Conservation (phyloP, 2,329 filamentous ascomycete species). For the Diaporthe velutina region DNA sequence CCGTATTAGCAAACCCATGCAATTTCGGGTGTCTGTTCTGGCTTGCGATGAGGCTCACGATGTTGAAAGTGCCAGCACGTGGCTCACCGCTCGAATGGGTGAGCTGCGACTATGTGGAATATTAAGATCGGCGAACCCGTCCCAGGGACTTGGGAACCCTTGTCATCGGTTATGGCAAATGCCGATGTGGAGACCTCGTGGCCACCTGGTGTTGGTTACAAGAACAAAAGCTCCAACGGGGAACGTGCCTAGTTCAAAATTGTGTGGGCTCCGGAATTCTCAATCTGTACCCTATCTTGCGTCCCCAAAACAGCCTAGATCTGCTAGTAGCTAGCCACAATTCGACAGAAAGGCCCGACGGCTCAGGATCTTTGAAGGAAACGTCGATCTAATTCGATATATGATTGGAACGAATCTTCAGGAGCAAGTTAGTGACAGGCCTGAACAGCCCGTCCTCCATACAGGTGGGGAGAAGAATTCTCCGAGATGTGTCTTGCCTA, state of each 20-base stretch:
- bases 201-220: background rate
- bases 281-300: conserved; percentile 7
- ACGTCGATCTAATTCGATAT: background rate
- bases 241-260: background rate
- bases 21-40: background rate
- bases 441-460: background rate
- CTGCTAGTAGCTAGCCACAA: background rate
- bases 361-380: background rate
- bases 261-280: conserved; percentile 11
- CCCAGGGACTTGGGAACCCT: conserved; percentile 25
- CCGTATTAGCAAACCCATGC: background rate
- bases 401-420: background rate
- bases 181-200: conserved; percentile 16
- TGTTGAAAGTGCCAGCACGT: background rate
- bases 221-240: background rate
- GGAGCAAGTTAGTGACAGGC: background rate
- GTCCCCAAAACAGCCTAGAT: background rate
- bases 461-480: background rate
- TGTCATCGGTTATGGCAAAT: conserved; percentile 15
- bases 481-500: conserved; percentile 8
- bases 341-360: background rate
- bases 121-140: conserved; percentile 23
- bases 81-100: background rate
- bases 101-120: background rate
- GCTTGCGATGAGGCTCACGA: background rate